phyloP scores from a whole-genome alignment of 768 basidiomycete species.

The Hygrocybe coccinea region DNA sequence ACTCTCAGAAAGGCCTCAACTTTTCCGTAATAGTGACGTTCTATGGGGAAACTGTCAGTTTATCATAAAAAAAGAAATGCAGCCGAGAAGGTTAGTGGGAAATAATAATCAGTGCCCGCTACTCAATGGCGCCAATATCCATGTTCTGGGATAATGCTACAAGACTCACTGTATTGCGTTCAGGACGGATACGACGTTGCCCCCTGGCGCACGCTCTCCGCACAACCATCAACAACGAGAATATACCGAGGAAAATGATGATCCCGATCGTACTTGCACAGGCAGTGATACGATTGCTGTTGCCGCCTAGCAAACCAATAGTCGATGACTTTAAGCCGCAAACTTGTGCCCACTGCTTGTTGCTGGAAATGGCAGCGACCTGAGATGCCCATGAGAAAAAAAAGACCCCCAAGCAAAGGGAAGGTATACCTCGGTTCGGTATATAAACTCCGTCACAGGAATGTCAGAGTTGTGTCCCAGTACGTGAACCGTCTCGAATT shows the following conservation, averaged over 20 bases:
- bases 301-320: slow-evolving; percentile 23
- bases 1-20: no score
- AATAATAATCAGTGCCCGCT: no score
- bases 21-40: no score
- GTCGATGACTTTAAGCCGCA: slow-evolving; percentile 32
- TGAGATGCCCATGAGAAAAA: slow-evolving; percentile 13
- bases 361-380: slow-evolving; percentile 51
- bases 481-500: slow-evolving; percentile 64
- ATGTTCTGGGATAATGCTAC: no score
- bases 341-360: slow-evolving; percentile 49
- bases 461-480: slow-evolving; percentile 74
- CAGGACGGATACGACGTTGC: slow-evolving; percentile 29
- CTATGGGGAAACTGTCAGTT: no score
- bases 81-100: no score
- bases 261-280: slow-evolving; percentile 37
- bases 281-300: slow-evolving; percentile 20
- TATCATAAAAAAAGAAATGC: no score
- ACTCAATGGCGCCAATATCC: no score
- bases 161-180: slow-evolving; percentile 50
- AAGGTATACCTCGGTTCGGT: slow-evolving; percentile 60
- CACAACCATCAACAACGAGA: slow-evolving; percentile 34
- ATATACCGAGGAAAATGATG: slow-evolving; percentile 36
- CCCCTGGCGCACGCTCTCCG: slow-evolving; percentile 36
- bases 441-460: slow-evolving; percentile 80
- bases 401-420: background rate